A percentile compares a stretch with the other conserved stretches of the same genome.
phyloP scores from a whole-genome alignment of 2,329 filamentous ascomycete species.

The Aspergillus bombycis region DNA sequence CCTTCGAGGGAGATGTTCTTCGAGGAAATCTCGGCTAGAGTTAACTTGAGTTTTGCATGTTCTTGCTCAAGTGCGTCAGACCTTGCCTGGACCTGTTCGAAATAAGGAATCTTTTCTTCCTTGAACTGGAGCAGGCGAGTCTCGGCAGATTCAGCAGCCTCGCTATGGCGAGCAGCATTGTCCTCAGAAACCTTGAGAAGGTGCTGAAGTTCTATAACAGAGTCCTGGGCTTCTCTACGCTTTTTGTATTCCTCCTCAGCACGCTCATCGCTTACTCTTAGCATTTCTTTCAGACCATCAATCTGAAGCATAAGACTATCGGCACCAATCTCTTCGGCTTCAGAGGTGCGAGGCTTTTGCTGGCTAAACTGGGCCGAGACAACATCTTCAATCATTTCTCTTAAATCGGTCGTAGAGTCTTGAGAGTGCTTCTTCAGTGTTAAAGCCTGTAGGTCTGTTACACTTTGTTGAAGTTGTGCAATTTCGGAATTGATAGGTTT shows the following conservation, averaged over 20 bases:
- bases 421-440: conserved; percentile 39
- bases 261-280: conserved; percentile 65
- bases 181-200: conserved; percentile 69
- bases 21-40: conserved; percentile 56
- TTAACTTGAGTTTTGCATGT: conserved; percentile 60
- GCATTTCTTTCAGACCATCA: conserved; percentile 69
- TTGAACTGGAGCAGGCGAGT: conserved; percentile 65
- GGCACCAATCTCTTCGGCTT: conserved; percentile 55
- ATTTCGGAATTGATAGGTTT: conserved; percentile 39
- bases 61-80: conserved; percentile 69
- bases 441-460: conserved; percentile 46
- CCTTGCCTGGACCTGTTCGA: conserved; percentile 66
- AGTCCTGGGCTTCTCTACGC: conserved; percentile 71
- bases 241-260: conserved; percentile 66
- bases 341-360: conserved; percentile 53
- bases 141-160: conserved; percentile 65
- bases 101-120: conserved; percentile 70
- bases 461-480: conserved; percentile 41
- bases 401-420: conserved; percentile 56
- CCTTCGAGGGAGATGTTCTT: conserved; percentile 65
- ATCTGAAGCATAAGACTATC: conserved; percentile 60
- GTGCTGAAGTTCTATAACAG: conserved; percentile 71
- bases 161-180: conserved; percentile 49
- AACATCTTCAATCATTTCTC: conserved; percentile 65
- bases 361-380: conserved; percentile 61